A percentile compares a stretch with the other conserved stretches of the same genome.
These are phyloP conservation scores for Cyclocybe aegerita DNA, from an alignment of 768 basidiomycete genomes.

Conservation along the genomic window DNA sequence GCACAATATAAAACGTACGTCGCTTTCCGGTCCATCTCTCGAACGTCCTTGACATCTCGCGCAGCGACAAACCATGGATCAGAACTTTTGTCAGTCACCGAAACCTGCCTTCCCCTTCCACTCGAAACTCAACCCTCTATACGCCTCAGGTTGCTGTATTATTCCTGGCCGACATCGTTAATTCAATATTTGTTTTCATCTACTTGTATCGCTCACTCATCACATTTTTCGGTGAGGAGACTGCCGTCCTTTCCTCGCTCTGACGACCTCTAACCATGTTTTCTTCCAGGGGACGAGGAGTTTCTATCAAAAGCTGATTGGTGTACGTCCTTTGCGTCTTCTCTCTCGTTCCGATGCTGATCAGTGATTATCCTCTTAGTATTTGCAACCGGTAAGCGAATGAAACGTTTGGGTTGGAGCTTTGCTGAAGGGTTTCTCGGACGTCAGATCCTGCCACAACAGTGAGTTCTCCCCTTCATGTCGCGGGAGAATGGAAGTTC, in stretches of 20 bases:
- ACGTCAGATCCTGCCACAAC: slow-evolving; percentile 44
- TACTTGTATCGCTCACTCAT: slow-evolving; percentile 51
- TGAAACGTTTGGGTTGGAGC: not conserved
- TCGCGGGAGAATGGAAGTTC: not conserved
- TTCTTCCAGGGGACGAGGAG: slow-evolving; percentile 11
- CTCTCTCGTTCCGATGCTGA: not conserved
- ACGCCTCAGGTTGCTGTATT: slow-evolving; percentile 36
- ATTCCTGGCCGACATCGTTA: slow-evolving; percentile 49
- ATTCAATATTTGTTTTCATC: slow-evolving; percentile 41
- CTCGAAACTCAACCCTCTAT: not conserved
- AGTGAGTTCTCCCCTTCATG: slow-evolving; percentile 19
- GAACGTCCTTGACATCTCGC: not conserved
- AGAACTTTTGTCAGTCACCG: slow-evolving; percentile 38
- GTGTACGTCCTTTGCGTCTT: slow-evolving; percentile 15
- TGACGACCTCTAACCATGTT: not conserved
- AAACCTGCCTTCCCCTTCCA: not conserved
- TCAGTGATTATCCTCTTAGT: slow-evolving; percentile 24
- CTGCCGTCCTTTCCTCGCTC: not conserved
- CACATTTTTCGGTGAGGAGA: slow-evolving; percentile 37
- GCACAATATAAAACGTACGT: slow-evolving; percentile 31
- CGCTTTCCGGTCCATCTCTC: slow-evolving; percentile 5
- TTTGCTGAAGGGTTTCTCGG: not conserved
- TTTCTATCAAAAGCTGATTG: slow-evolving; percentile 21
- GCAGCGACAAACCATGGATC: slow-evolving; percentile 45
- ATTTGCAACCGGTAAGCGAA: slow-evolving; percentile 35